Conservation (phyloP, 768 basidiomycete species). For the Podaxis sp. region DNA sequence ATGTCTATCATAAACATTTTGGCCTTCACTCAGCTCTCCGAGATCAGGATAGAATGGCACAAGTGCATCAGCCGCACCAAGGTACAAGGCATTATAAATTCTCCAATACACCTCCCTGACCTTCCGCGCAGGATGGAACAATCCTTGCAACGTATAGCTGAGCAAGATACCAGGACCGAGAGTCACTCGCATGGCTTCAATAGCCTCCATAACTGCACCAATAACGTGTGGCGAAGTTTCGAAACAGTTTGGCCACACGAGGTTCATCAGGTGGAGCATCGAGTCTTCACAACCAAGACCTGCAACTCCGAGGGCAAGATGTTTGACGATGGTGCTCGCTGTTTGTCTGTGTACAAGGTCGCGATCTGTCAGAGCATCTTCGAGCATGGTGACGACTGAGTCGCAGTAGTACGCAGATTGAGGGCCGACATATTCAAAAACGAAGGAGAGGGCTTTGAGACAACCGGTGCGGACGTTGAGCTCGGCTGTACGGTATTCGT, state of each 20-base stretch:
- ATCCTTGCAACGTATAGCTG: conserved; percentile 89
- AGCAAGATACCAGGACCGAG: conserved; percentile 91
- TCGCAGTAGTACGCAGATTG: conserved; percentile 97
- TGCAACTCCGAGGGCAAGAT: conserved; percentile 93
- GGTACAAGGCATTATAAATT: conserved; percentile 90
- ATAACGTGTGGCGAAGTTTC: conserved; percentile 99
- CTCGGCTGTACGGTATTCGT: conserved; percentile 98
- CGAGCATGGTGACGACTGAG: conserved; percentile 96
- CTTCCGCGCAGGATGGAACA: conserved; percentile 97
- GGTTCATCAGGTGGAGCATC: conserved; percentile 95
- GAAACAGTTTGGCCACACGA: conserved; percentile 99
- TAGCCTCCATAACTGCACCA: conserved; percentile 95
- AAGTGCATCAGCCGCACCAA: conserved; percentile 87
- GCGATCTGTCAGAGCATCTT: conserved; percentile 96
- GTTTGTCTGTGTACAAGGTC: conserved; percentile 99
- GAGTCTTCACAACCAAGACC: conserved; percentile 98
- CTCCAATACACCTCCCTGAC: conserved; percentile 99
- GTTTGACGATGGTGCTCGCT: conserved; percentile 97
- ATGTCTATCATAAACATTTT: conserved; percentile 86
- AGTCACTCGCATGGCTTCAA: conserved; percentile 96
- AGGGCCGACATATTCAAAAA: conserved; percentile 98
- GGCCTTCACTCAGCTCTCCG: conserved; percentile 85
- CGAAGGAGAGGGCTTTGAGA: conserved; percentile 96
- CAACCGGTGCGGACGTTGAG: conserved; percentile 98
- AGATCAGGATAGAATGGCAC: conserved; percentile 96